Conservation (phyloP, 1,284 basidiomycete species). For the Ceratobasidium sp. region DNA sequence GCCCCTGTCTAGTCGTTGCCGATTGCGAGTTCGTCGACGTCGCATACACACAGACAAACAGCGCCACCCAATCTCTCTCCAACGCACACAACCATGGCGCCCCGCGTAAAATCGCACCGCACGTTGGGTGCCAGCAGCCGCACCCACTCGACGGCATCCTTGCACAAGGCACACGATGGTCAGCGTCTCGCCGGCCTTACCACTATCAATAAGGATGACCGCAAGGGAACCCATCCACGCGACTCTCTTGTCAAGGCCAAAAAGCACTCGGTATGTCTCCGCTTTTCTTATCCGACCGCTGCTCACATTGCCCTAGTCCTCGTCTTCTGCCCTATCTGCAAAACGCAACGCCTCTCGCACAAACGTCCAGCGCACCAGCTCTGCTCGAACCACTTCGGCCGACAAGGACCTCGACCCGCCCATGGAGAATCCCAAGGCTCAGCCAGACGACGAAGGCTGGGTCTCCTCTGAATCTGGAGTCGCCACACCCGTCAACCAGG, state of each 20-base stretch:
- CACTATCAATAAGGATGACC: constrained; percentile 19
- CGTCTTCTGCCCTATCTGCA: constrained; percentile 32
- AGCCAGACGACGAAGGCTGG: constrained; percentile 48
- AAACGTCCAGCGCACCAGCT: constrained; percentile 12
- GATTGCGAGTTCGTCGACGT: constrained; percentile 1
- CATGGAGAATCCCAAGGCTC: constrained; percentile 5
- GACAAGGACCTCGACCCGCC: constrained; percentile 1
- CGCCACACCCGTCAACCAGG: constrained; percentile 39
- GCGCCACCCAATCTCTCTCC: constrained; percentile 12
- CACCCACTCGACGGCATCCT: constrained; percentile 23
- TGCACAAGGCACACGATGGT: constrained; percentile 20
- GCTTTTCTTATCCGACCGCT: not conserved
- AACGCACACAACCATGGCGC: constrained; percentile 35
- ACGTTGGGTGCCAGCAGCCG: constrained; percentile 14
- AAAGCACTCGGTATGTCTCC: constrained; percentile 32
- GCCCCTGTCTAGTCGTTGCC: constrained; percentile 29
- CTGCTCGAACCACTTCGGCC: constrained; percentile 6
- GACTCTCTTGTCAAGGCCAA: constrained; percentile 39
- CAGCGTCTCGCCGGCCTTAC: constrained; percentile 12
- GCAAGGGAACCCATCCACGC: constrained; percentile 14
- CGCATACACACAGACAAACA: constrained; percentile 23
- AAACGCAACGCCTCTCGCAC: constrained; percentile 34
- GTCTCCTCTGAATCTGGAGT: constrained; percentile 47
- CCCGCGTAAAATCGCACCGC: constrained; percentile 28
- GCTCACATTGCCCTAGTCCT: constrained; percentile 32